Evolutionary conservation across 148 eudicot genomes (phyloP).

Genomic region (Fagopyrum tataricum): DNA sequence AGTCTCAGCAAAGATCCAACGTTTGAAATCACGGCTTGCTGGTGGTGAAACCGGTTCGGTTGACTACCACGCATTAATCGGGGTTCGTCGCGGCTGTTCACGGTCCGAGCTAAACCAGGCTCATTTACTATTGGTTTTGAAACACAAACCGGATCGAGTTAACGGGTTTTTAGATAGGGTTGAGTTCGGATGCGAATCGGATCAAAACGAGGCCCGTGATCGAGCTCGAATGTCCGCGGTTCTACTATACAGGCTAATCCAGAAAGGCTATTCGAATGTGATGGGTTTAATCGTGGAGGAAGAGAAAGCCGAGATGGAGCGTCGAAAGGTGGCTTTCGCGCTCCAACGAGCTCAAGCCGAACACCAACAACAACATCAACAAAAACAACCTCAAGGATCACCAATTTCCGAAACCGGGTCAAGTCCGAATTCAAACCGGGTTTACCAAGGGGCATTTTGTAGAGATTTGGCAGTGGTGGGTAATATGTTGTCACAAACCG

Average conservation of each 20-base stretch:
- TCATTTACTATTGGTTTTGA: slow-evolving; percentile 58
- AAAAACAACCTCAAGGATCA: background rate
- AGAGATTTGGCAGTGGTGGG: slow-evolving; percentile 82
- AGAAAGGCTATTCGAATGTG: slow-evolving; percentile 54
- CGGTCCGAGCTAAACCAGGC: slow-evolving; percentile 85
- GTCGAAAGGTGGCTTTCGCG: slow-evolving; percentile 47
- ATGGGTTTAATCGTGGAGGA: slow-evolving; percentile 44
- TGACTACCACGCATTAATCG: slow-evolving; percentile 70
- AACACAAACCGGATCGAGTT: slow-evolving; percentile 82
- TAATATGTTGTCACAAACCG: slow-evolving; percentile 61
- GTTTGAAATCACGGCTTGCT: slow-evolving; percentile 63
- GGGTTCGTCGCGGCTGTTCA: slow-evolving; percentile 71
- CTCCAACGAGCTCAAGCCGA: slow-evolving; percentile 29
- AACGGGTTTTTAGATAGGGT: slow-evolving; percentile 63
- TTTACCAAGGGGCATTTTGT: slow-evolving; percentile 65
- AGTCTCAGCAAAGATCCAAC: slow-evolving; percentile 50
- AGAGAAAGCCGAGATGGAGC: slow-evolving; percentile 47
- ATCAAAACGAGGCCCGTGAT: slow-evolving; percentile 57
- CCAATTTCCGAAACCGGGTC: background rate
- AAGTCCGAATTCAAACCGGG: slow-evolving; percentile 8
- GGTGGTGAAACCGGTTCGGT: slow-evolving; percentile 73
- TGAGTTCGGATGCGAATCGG: slow-evolving; percentile 50
- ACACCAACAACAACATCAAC: background rate
- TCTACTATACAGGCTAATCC: slow-evolving; percentile 62
- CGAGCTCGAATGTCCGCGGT: slow-evolving; percentile 62